These are phyloP conservation scores for Talaromyces sp. DNA, from an alignment of 2,329 filamentous ascomycete species.

Conservation along the genomic window DNA sequence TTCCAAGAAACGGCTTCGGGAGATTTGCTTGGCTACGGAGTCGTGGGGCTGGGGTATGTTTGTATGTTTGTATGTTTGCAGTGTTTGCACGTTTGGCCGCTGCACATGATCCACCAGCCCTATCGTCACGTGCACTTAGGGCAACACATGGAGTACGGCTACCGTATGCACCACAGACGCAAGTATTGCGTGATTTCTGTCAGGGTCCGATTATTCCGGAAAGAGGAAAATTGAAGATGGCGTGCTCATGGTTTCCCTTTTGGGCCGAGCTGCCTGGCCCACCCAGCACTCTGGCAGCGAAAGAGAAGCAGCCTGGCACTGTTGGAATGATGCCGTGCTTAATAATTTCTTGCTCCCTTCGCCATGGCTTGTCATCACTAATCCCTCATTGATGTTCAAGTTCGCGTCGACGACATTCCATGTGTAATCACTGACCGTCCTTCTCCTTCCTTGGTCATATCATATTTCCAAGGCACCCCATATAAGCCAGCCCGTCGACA, in stretches of 20 bases:
- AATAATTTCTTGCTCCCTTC: conserved; percentile 11
- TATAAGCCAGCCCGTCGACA: neutral
- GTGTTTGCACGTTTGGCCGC: neutral
- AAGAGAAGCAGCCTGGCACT: neutral
- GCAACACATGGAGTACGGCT: conserved; percentile 17
- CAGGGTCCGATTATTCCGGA: conserved; percentile 15
- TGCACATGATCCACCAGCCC: neutral
- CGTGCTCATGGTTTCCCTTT: conserved; percentile 19
- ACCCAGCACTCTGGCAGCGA: conserved; percentile 8
- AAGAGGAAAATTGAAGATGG: conserved; percentile 26
- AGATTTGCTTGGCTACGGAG: neutral
- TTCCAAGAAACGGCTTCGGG: neutral
- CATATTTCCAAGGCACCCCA: neutral
- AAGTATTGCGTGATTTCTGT: conserved; percentile 43
- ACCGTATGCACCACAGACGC: conserved; percentile 24
- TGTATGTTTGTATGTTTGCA: conserved; percentile 8
- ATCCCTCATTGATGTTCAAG: neutral
- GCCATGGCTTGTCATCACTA: conserved; percentile 3
- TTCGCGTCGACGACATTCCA: neutral
- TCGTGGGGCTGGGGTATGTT: neutral
- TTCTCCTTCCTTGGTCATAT: neutral
- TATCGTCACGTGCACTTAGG: conserved; percentile 11
- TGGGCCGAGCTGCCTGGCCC: neutral
- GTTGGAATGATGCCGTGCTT: conserved; percentile 16
- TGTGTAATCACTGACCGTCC: neutral